Conservation (phyloP, 1,139 yeast genomes). For the Hansenula lynferdii region DNA sequence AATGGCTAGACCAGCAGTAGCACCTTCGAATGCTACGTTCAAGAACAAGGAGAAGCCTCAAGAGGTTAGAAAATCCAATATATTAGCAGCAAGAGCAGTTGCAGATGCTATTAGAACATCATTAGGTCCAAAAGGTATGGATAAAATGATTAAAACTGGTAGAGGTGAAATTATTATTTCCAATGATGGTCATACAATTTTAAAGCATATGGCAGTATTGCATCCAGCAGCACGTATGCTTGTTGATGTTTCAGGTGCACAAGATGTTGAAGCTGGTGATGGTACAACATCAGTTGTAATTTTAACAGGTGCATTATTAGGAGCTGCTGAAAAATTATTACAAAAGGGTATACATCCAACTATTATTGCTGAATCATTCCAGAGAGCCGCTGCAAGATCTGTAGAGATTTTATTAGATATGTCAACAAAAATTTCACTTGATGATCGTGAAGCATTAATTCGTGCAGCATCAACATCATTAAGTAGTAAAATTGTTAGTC, state of each 20-base stretch:
- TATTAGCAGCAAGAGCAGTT: constrained; percentile 94
- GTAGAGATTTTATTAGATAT: constrained; percentile 79
- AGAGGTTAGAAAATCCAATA: constrained; percentile 91
- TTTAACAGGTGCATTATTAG: constrained; percentile 86
- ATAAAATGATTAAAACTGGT: constrained; percentile 95
- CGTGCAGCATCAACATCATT: constrained; percentile 94
- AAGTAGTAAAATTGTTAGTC: constrained; percentile 93
- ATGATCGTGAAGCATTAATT: constrained; percentile 75
- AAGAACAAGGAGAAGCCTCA: constrained; percentile 96
- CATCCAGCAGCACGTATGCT: constrained; percentile 99
- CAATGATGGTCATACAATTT: constrained; percentile 96
- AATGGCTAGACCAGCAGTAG: constrained; percentile 22
- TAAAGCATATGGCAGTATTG: constrained; percentile 95
- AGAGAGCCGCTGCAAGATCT: constrained; percentile 86
- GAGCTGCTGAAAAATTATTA: constrained; percentile 89
- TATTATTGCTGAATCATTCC: constrained; percentile 90
- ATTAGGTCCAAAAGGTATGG: constrained; percentile 99
- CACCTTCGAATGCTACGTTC: constrained; percentile 83
- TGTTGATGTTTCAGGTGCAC: constrained; percentile 96
- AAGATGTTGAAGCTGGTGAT: constrained; percentile 98
- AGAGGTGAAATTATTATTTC: constrained; percentile 91
- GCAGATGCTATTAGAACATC: constrained; percentile 98
- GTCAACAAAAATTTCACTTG: constrained; percentile 71
- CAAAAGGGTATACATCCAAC: constrained; percentile 96
- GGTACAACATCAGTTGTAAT: constrained; percentile 98